Evolutionary conservation across 31 red algal species (phyloP), one percentile per base, ranked within the genome.

Genomic region (Odonthalia washingtoniensis): DNA sequence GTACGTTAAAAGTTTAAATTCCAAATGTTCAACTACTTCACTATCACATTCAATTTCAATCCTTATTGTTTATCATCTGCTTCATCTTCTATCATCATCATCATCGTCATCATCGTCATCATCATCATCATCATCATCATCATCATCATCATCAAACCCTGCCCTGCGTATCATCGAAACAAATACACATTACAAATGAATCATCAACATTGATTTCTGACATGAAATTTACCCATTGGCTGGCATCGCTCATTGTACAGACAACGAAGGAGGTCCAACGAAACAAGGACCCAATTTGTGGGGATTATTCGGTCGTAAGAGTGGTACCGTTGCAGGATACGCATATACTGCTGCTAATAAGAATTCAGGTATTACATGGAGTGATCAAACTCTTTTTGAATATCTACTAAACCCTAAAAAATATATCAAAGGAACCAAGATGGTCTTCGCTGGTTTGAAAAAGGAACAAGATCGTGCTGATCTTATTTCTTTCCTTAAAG

Each of bases 381-480:
- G 88, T 24, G 98, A 99, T 52, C 87, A 97, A 37, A 99, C 95
- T 26, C 88, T 99, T 40, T 97, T 97, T 65, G 95, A 99, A 52
- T 99, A 99, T 69, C 74, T 99, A 33, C 79, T 92, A 45, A 97
- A 96, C 80, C 98, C 98, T 26, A 99, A 99, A 75, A 99, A 97
- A 86, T 97, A 97, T 86, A 99, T 99, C 86, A 90, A 90, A 64
- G 98, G 98, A 40, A 99, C 98, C 5, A 99, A 99, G 87, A 99
- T 99, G 98, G 98, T 99, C 77, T 99, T 99, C 80, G 95, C 98
- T 43, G 98, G 98, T 21, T 44, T 99, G 45, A 99, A 99, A 85
- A 98, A 97, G 74, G 88, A 87, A 45, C 90, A 97, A 67, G 98
- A 99, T 52, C 93, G 98, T 31, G 88, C 87, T 36, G 98, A 99